phyloP scores from a whole-genome alignment of 2,329 filamentous ascomycete species.

The Aspergillus pseudoglaucus region DNA sequence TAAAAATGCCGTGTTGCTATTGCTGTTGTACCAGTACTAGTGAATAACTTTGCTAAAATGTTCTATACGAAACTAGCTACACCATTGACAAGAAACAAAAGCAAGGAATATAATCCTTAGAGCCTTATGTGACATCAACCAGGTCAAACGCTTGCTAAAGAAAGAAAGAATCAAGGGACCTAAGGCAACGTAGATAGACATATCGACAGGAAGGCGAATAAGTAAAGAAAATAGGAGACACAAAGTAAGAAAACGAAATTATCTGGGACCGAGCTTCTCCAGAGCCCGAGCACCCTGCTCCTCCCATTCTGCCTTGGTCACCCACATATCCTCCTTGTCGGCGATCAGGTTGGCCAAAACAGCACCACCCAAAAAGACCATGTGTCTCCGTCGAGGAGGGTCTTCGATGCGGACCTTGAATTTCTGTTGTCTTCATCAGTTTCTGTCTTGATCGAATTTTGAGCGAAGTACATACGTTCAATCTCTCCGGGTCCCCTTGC shows the following conservation, averaged over 20 bases:
- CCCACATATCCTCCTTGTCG: conserved; percentile 99
- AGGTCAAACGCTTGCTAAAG: background rate
- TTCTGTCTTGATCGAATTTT: no score
- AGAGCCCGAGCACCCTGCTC: conserved; percentile 79
- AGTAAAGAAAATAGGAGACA: conserved; percentile 14
- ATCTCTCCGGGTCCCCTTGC: conserved; percentile 80
- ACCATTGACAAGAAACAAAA: background rate
- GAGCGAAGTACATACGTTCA: conserved; percentile 51
- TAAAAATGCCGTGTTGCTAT: no score
- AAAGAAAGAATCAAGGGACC: background rate
- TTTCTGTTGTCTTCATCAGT: conserved; percentile 51
- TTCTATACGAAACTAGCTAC: conserved; percentile 3
- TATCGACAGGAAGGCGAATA: conserved; percentile 8
- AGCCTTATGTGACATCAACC: background rate
- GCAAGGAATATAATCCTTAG: background rate
- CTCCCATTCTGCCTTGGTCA: conserved; percentile 93
- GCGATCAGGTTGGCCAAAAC: conserved; percentile 98
- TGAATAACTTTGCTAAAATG: background rate
- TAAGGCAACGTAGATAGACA: conserved; percentile 3
- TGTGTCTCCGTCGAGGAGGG: conserved; percentile 88
- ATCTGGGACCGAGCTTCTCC: conserved; percentile 90
- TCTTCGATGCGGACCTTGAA: conserved; percentile 99
- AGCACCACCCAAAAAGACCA: conserved; percentile 98
- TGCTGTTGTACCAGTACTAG: background rate
- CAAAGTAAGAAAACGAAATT: conserved; percentile 22